A percentile compares a stretch with the other conserved stretches of the same genome.
Conservation (phyloP, 257 asterid genomes). For the Fraxinus anomala region DNA sequence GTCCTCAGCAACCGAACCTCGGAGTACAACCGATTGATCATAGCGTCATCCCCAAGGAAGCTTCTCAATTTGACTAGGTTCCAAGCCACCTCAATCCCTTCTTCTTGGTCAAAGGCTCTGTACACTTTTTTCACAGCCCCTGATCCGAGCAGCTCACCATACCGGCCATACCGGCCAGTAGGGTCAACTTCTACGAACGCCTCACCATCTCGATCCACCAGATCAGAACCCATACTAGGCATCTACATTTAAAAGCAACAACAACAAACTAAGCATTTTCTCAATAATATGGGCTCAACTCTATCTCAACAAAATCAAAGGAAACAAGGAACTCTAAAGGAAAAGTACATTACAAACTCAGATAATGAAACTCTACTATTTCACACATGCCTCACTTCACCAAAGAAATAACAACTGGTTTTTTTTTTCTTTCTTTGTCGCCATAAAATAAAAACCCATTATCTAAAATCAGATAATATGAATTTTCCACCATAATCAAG, state of each 20-base stretch:
- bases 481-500: background rate
- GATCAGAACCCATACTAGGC: constrained; percentile 23
- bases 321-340: background rate
- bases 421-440: too few relatives aligned
- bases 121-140: constrained; percentile 84
- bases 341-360: background rate
- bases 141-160: constrained; percentile 65
- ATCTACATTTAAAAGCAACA: background rate
- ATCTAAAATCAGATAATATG: background rate
- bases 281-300: background rate
- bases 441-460: background rate
- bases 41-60: constrained; percentile 48
- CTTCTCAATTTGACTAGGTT: constrained; percentile 68
- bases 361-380: background rate
- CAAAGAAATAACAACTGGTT: background rate
- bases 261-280: background rate
- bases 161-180: constrained; percentile 70
- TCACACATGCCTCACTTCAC: background rate
- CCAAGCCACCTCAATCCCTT: constrained; percentile 95
- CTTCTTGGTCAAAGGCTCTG: constrained; percentile 83
- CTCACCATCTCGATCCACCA: constrained; percentile 51
- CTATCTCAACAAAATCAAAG: too few relatives aligned
- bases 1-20: constrained; percentile 63
- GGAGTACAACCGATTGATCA: constrained; percentile 58
- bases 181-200: constrained; percentile 73